These are phyloP conservation scores for Dioscorea zingiberensis DNA, from an alignment of 106 monocot genomes.

Conservation along the genomic window DNA sequence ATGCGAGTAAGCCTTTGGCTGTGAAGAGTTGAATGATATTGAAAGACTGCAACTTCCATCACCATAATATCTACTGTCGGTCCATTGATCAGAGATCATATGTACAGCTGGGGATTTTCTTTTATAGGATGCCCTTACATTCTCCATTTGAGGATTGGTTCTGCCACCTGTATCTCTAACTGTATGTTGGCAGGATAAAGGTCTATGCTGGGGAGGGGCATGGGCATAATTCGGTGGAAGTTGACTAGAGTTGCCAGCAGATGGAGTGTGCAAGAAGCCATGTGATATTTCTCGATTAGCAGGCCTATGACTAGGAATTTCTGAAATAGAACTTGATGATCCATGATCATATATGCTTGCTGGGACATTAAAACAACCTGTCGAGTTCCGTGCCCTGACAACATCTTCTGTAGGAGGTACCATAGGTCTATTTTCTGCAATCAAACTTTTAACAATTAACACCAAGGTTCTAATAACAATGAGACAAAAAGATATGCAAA, in stretches of 20 bases:
- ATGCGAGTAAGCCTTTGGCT: constrained; percentile 10
- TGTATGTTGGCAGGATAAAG: not conserved
- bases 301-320: constrained; percentile 4
- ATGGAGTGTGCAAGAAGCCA: constrained; percentile 8
- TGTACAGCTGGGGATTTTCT: constrained; percentile 32
- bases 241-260: constrained; percentile 16
- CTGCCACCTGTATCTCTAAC: not conserved
- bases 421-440: constrained; percentile 11
- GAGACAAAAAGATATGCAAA: too few relatives aligned
- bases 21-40: constrained; percentile 13
- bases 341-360: constrained; percentile 11
- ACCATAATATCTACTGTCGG: constrained; percentile 17
- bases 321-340: constrained; percentile 13
- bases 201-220: not conserved
- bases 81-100: constrained; percentile 2
- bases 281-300: constrained; percentile 1
- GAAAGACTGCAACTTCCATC: constrained; percentile 24
- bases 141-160: constrained; percentile 14
- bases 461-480: too few relatives aligned
- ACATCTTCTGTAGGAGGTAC: constrained; percentile 8
- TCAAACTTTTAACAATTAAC: not conserved
- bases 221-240: constrained; percentile 15
- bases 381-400: constrained; percentile 7
- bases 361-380: constrained; percentile 7
- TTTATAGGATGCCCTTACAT: constrained; percentile 28